A percentile compares a stretch with the other conserved stretches of the same genome.
Evolutionary conservation across 441 rosid species (phyloP).

Genomic region (Pelargonium cotyledonis): DNA sequence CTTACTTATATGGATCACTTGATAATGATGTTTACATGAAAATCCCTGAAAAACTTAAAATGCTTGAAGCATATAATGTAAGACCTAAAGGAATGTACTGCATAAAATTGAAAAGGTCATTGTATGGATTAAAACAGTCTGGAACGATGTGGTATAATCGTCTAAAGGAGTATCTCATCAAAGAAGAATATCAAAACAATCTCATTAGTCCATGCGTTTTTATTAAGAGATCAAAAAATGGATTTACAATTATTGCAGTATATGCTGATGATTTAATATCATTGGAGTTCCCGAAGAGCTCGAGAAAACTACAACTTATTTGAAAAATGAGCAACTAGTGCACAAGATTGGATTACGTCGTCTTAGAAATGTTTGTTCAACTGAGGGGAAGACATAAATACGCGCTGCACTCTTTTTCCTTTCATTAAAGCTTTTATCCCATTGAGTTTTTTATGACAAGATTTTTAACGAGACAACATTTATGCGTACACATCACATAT

Average conservation of each 20-base stretch:
- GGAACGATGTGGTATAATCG: not conserved
- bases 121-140: not conserved
- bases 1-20: constrained; percentile 8
- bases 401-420: too few relatives aligned
- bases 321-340: too few relatives aligned
- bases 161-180: not conserved
- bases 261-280: too few relatives aligned
- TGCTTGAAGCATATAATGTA: not conserved
- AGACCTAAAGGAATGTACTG: not conserved
- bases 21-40: constrained; percentile 14
- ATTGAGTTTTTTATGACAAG: too few relatives aligned
- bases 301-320: too few relatives aligned
- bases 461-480: too few relatives aligned
- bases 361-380: too few relatives aligned
- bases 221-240: not conserved
- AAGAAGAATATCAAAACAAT: not conserved
- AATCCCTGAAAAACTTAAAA: constrained; percentile 11
- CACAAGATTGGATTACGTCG: too few relatives aligned
- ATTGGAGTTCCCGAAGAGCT: too few relatives aligned
- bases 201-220: not conserved
- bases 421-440: too few relatives aligned
- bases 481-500: too few relatives aligned
- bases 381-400: too few relatives aligned
- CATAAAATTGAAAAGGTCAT: constrained; percentile 2
- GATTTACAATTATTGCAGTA: not conserved